A percentile compares a stretch with the other conserved stretches of the same genome.
Conservation (phyloP, 768 basidiomycete species). For the Crepidotus variabilis region DNA sequence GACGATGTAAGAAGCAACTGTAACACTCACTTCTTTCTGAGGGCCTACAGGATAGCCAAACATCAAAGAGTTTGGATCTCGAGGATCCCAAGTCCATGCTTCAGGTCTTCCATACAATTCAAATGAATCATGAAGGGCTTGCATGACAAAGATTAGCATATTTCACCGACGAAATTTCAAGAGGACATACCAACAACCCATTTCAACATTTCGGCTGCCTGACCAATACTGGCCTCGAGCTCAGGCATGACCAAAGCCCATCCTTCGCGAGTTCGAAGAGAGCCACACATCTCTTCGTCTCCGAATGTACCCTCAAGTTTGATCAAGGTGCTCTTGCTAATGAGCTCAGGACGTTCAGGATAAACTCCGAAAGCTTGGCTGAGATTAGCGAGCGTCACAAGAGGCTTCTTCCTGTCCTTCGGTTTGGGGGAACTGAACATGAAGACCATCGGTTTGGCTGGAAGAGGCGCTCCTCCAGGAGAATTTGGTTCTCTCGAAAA, state of each 20-base stretch:
- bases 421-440: conserved; percentile 64
- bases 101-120: conserved; percentile 86
- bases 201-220: conserved; percentile 81
- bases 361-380: conserved; percentile 93
- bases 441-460: conserved; percentile 39
- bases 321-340: conserved; percentile 84
- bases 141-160: conserved; percentile 8
- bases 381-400: conserved; percentile 66
- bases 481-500: conserved; percentile 37
- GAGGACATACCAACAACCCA: conserved; percentile 77
- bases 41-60: conserved; percentile 92
- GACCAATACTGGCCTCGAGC: conserved; percentile 44
- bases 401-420: conserved; percentile 69
- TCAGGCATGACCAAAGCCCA: conserved; percentile 94
- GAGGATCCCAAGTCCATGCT: conserved; percentile 86
- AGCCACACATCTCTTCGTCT: conserved; percentile 64
- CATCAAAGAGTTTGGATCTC: conserved; percentile 79
- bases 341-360: conserved; percentile 91
- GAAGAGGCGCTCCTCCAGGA: conserved; percentile 19
- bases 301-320: conserved; percentile 87
- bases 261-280: conserved; percentile 69
- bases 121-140: conserved; percentile 84
- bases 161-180: not conserved
- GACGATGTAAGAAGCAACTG: not conserved
- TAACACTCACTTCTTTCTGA: conserved; percentile 66